Conservation (phyloP, 2,329 filamentous ascomycete genomes). For the Coniochaeta ligniaria region DNA sequence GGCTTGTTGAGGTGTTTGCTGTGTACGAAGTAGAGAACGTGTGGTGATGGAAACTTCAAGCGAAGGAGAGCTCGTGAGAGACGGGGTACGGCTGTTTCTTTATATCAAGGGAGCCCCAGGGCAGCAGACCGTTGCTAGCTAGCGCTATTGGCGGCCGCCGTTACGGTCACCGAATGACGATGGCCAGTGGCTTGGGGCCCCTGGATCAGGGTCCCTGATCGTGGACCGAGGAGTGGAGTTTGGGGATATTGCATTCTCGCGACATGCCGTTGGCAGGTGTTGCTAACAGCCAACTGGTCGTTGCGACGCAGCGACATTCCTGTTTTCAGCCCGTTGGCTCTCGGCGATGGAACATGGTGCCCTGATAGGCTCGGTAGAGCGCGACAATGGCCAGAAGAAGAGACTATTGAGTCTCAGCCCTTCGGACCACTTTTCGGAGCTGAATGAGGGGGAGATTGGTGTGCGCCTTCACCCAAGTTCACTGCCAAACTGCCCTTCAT, state of each 20-base stretch:
- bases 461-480: background rate
- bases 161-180: background rate
- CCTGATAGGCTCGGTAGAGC: background rate
- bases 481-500: too few relatives aligned
- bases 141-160: background rate
- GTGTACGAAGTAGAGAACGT: background rate
- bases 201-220: background rate
- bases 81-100: background rate
- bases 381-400: background rate
- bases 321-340: background rate
- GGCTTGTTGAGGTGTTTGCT: background rate
- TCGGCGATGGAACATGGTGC: background rate
- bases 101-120: background rate
- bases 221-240: background rate
- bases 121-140: background rate
- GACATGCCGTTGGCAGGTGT: background rate
- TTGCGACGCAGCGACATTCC: background rate
- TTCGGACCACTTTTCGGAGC: background rate
- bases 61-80: background rate
- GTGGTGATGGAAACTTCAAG: background rate
- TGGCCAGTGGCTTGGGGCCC: background rate
- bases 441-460: background rate
- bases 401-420: background rate
- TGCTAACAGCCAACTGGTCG: too few relatives aligned
- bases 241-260: background rate